These are phyloP conservation scores for Rosa lucieae DNA, from an alignment of 306 rosid genomes.

Conservation along the genomic window DNA sequence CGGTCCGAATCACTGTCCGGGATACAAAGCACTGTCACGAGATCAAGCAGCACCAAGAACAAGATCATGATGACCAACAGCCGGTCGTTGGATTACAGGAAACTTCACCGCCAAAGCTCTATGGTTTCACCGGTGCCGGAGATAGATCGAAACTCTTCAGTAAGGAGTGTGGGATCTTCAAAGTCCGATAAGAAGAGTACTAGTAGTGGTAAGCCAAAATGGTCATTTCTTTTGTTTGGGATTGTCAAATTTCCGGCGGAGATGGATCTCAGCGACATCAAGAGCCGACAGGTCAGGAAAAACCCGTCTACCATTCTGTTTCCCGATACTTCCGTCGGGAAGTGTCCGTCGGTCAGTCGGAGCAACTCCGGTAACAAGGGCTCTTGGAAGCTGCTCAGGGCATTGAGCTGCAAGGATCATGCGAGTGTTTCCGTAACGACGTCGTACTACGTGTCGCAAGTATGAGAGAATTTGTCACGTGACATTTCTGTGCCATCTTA, in stretches of 20 bases:
- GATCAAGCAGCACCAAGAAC: slow-evolving; percentile 49
- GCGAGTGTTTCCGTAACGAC: slow-evolving; percentile 69
- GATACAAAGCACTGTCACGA: slow-evolving; percentile 35
- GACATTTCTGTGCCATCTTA: slow-evolving; percentile 11
- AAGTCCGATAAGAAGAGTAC: background rate
- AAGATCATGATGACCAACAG: slow-evolving; percentile 50
- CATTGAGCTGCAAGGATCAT: slow-evolving; percentile 74
- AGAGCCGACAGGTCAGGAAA: slow-evolving; percentile 64
- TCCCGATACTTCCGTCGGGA: slow-evolving; percentile 22
- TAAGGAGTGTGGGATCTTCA: slow-evolving; percentile 25
- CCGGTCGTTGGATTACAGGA: slow-evolving; percentile 51
- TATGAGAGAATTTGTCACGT: slow-evolving; percentile 25
- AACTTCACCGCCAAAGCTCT: slow-evolving; percentile 34
- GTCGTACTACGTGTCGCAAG: slow-evolving; percentile 46
- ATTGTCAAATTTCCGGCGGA: slow-evolving; percentile 62
- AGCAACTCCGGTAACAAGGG: slow-evolving; percentile 53
- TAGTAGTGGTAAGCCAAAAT: slow-evolving; percentile 40
- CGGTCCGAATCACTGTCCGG: slow-evolving; percentile 53
- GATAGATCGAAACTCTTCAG: slow-evolving; percentile 38
- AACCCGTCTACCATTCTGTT: slow-evolving; percentile 39
- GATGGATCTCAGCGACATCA: slow-evolving; percentile 78
- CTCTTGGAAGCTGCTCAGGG: slow-evolving; percentile 73
- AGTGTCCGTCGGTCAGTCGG: slow-evolving; percentile 33
- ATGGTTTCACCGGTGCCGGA: slow-evolving; percentile 27
- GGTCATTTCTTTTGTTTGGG: slow-evolving; percentile 75